These are phyloP conservation scores for Thozetella sp. DNA, from an alignment of 495 filamentous ascomycete species.

Conservation along the genomic window DNA sequence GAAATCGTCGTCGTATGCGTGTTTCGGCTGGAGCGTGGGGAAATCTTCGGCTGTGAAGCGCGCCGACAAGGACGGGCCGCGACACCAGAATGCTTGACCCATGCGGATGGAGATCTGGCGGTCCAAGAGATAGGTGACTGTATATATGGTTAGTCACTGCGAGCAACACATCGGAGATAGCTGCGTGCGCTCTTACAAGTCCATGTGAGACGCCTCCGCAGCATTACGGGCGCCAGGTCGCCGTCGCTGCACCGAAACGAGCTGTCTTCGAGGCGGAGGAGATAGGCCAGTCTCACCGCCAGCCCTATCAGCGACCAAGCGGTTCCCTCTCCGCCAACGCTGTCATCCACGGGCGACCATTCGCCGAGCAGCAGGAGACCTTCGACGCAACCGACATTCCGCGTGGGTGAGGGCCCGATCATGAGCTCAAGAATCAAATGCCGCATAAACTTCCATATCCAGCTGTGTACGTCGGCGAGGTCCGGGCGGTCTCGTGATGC, in stretches of 20 bases:
- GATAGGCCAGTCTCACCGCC: neutral
- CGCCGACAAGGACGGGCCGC: slow-evolving; percentile 3
- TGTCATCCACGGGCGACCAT: neutral
- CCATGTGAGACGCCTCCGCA: neutral
- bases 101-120: slow-evolving; percentile 7
- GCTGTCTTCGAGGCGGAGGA: neutral
- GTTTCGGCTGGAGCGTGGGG: neutral
- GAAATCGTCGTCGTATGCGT: neutral
- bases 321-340: neutral
- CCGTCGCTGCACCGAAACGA: neutral
- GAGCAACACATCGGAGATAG: neutral
- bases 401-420: neutral
- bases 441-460: neutral
- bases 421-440: neutral
- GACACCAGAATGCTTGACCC: slow-evolving; percentile 5
- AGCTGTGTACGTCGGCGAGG: neutral
- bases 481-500: slow-evolving; percentile 3
- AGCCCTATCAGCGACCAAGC: slow-evolving; percentile 2
- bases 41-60: slow-evolving; percentile 5
- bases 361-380: neutral
- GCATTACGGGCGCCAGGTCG: neutral
- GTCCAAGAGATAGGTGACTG: slow-evolving; percentile 1
- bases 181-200: neutral
- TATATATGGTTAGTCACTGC: neutral
- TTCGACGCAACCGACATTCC: neutral